Evolutionary conservation across 2,329 filamentous ascomycete species (phyloP), one percentile per base, ranked within the genome.

Genomic region (Colletotrichum sp.): DNA sequence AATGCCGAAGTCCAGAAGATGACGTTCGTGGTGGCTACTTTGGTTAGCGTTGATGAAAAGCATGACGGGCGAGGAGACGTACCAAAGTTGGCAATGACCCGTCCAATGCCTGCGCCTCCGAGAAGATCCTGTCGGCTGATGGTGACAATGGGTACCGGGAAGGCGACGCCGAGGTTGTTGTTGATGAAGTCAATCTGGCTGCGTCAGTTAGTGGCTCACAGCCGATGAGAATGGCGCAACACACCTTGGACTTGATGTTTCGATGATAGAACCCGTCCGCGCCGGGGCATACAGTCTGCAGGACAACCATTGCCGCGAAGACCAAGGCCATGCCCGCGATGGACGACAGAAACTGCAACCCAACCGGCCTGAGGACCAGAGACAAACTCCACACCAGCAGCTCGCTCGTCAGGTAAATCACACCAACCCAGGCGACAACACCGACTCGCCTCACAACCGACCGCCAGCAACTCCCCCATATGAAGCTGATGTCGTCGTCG

Each of bases 101-200:
- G 77, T 7, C 83, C 86, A n/a, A 89, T 82, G 1, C 80, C 79
- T 5, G 70, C 75, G 21, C 79, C 76, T 21, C 80, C 78, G 9
- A 85, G 74, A 13, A 82, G 76, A 8, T 83, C 74, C 4, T 78
- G 77, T n/a, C 80, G 77, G 51, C 84, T 83, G 16, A 89, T 83
- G 81, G 86, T 86, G 3, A 88, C 79, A 4, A 90, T 83, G 0
- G 88, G 88, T 4, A 89, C 83, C 0, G 86, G 85, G 75, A 90
- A 90, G 5, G 86, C 88, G 8, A 89, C 78, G 0, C 87, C 87
- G 76, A 90, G 84, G 77, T 90, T 86, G 4, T 83, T 79, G 75
- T 90, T 90, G 67, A 89, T 82, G 12, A 89, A 83, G 62, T 89
- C 84, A 27, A 88, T 82, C 87, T 89, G 64, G 3, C 6, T 13